Conservation (phyloP, 177 flowering plant genomes). For the Telopea speciosissima region DNA sequence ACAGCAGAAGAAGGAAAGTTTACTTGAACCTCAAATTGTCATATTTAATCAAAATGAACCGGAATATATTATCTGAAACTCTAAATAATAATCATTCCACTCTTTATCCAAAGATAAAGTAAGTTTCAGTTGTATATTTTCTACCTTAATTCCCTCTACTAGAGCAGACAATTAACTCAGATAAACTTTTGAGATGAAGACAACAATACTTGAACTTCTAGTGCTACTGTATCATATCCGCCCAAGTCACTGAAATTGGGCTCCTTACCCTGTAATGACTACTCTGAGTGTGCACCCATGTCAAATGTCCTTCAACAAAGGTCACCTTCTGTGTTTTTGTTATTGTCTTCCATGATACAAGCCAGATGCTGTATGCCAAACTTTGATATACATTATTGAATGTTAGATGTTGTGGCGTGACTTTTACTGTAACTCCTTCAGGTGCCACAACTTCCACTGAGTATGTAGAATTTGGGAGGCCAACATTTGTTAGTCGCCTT, state of each 20-base stretch:
- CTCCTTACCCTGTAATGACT: constrained; percentile 53
- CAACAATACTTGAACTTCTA: neutral
- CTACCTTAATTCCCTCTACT: neutral
- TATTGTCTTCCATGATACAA: constrained; percentile 40
- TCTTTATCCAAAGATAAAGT: constrained; percentile 23
- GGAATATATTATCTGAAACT: neutral
- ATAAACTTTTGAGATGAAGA: neutral
- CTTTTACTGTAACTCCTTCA: constrained; percentile 57
- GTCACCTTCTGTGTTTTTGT: constrained; percentile 9
- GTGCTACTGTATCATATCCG: constrained; percentile 15
- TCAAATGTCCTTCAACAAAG: constrained; percentile 58
- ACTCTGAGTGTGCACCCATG: constrained; percentile 50
- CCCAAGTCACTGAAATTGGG: constrained; percentile 81
- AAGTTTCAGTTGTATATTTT: constrained; percentile 4
- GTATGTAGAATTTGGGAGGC: constrained; percentile 70
- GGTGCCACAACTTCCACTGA: constrained; percentile 63
- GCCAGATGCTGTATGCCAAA: constrained; percentile 57
- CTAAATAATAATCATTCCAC: neutral
- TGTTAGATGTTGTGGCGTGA: constrained; percentile 51
- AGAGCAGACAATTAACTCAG: neutral
- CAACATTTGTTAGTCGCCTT: constrained; percentile 79
- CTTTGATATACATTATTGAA: constrained; percentile 50
- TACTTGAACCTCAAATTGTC: neutral
- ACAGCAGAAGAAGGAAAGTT: neutral
- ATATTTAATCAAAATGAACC: constrained; percentile 3